phyloP scores from a whole-genome alignment of 1,284 basidiomycete genomes.

The Cryptococcus sp. region DNA sequence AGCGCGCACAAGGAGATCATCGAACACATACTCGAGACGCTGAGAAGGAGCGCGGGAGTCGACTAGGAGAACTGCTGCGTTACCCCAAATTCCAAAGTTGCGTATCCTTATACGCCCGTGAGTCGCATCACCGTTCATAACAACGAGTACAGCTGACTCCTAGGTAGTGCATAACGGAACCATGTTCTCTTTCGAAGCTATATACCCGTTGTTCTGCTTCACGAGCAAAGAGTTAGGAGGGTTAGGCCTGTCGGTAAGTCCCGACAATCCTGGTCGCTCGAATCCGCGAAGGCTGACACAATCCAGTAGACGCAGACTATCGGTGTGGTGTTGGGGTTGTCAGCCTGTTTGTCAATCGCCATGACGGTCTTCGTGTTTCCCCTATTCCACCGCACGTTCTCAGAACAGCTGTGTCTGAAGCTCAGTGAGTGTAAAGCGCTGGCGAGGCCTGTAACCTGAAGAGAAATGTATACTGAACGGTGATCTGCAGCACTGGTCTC shows the following conservation, averaged over 20 bases:
- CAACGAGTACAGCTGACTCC: neutral
- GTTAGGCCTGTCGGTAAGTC: slow-evolving; percentile 35
- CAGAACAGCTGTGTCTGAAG: slow-evolving; percentile 22
- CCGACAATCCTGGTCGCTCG: neutral
- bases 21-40: neutral
- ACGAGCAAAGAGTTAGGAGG: slow-evolving; percentile 39
- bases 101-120: slow-evolving; percentile 36
- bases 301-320: slow-evolving; percentile 32
- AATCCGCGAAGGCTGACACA: neutral
- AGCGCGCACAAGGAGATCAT: too few relatives aligned
- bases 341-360: slow-evolving; percentile 37
- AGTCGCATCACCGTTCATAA: slow-evolving; percentile 2
- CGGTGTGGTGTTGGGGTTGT: slow-evolving; percentile 36
- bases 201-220: slow-evolving; percentile 44
- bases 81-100: slow-evolving; percentile 36
- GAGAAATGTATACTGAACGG: neutral
- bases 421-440: slow-evolving; percentile 20
- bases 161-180: slow-evolving; percentile 32
- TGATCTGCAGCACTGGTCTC: slow-evolving; percentile 25
- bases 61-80: slow-evolving; percentile 23
- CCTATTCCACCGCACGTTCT: slow-evolving; percentile 25
- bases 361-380: slow-evolving; percentile 46
- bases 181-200: slow-evolving; percentile 42
- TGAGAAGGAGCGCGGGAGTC: slow-evolving; percentile 17
- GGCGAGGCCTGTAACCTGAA: neutral